A percentile compares a stretch with the other conserved stretches of the same genome.
phyloP scores from a whole-genome alignment of 2,329 filamentous ascomycete genomes.

The Aspergillus aculeatinus region DNA sequence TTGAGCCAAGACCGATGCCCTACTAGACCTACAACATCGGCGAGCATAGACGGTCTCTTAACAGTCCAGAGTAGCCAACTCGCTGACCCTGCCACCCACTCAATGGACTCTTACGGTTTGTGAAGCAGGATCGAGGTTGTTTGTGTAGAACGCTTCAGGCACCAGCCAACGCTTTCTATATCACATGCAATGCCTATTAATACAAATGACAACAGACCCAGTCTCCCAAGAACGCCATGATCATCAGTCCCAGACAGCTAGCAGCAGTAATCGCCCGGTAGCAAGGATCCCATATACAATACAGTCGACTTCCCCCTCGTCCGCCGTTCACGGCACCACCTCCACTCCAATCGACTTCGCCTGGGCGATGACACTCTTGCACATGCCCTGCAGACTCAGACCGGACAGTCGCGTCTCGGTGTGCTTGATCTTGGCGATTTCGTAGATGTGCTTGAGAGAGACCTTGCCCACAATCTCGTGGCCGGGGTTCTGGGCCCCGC shows the following conservation, averaged over 20 bases:
- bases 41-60: not conserved
- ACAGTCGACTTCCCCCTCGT: slow-evolving; percentile 7
- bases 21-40: not conserved
- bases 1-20: not conserved
- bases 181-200: slow-evolving; percentile 26
- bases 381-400: slow-evolving; percentile 67
- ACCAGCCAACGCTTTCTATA: slow-evolving; percentile 24
- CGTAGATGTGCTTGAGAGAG: slow-evolving; percentile 92
- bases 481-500: slow-evolving; percentile 72
- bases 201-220: slow-evolving; percentile 27
- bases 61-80: not conserved
- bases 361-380: slow-evolving; percentile 71
- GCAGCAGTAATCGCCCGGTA: slow-evolving; percentile 12
- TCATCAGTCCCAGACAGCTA: slow-evolving; percentile 18
- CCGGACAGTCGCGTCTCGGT: slow-evolving; percentile 72
- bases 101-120: not conserved
- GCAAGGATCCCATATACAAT: slow-evolving; percentile 15
- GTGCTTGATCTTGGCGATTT: slow-evolving; percentile 97
- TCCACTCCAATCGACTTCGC: slow-evolving; percentile 73
- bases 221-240: slow-evolving; percentile 26
- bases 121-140: not conserved
- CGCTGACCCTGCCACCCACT: not conserved
- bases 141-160: slow-evolving; percentile 14
- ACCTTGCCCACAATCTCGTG: slow-evolving; percentile 79
- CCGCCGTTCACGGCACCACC: slow-evolving; percentile 58